Percentiles rank a stretch among this genome's conserved stretches.
These are phyloP conservation scores for Aspergillus steynii DNA, from an alignment of 495 filamentous ascomycete genomes.

Conservation along the genomic window DNA sequence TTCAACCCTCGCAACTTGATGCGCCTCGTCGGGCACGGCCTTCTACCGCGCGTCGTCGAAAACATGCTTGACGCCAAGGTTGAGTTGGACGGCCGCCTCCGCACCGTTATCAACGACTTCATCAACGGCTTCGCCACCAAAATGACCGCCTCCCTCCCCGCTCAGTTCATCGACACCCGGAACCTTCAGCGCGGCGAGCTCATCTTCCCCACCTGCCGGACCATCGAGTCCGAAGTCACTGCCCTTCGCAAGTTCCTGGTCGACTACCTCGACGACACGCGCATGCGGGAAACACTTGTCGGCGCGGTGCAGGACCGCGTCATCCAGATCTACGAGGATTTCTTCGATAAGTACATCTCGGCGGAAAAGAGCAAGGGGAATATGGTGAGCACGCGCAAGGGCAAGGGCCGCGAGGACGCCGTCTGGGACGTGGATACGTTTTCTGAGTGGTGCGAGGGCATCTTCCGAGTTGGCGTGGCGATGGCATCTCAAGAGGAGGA, in stretches of 20 bases:
- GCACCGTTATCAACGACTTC: conserved; percentile 79
- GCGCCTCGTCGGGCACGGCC: conserved; percentile 58
- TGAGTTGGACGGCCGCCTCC: conserved; percentile 75
- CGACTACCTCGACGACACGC: conserved; percentile 59
- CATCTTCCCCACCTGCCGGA: conserved; percentile 40
- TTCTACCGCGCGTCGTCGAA: conserved; percentile 61
- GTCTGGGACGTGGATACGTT: conserved; percentile 68
- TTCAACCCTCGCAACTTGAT: conserved; percentile 66
- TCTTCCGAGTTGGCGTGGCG: conserved; percentile 54
- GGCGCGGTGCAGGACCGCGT: conserved; percentile 62
- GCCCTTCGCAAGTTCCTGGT: conserved; percentile 51
- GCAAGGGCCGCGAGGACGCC: conserved; percentile 61
- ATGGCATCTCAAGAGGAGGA: not conserved
- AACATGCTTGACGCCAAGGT: conserved; percentile 77
- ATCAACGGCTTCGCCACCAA: conserved; percentile 58
- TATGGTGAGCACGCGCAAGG: conserved; percentile 50
- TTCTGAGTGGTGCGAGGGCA: conserved; percentile 56
- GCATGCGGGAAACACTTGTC: conserved; percentile 63
- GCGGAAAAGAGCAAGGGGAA: conserved; percentile 45
- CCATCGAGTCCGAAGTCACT: conserved; percentile 56
- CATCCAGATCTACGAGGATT: conserved; percentile 59
- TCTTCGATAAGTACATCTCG: conserved; percentile 54
- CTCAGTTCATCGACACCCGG: conserved; percentile 42
- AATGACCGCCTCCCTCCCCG: conserved; percentile 54
- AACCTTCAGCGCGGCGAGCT: conserved; percentile 39